phyloP scores from a whole-genome alignment of 1,139 yeast genomes.

The Geotrichum europaeum region DNA sequence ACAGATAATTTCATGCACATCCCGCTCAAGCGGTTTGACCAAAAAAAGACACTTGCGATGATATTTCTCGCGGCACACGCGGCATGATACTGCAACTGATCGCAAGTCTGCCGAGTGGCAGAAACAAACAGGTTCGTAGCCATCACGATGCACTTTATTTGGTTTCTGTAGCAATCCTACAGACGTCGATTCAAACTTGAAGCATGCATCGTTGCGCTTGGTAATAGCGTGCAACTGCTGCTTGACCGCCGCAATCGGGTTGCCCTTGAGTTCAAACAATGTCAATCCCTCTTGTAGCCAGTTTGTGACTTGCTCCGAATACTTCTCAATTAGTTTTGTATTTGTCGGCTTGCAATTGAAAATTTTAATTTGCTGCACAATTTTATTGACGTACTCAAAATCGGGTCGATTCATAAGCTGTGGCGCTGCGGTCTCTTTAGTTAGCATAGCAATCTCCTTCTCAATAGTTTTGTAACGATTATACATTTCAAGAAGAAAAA shows the following conservation, averaged over 20 bases:
- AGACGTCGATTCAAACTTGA: conserved; percentile 21
- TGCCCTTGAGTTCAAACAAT: not conserved
- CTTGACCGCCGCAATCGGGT: not conserved
- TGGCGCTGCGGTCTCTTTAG: not conserved
- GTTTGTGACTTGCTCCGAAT: not conserved
- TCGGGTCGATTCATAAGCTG: not conserved
- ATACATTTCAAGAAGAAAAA: not conserved
- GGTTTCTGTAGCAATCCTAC: not conserved
- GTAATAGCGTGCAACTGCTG: conserved; percentile 23
- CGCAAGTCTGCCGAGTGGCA: not conserved
- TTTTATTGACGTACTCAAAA: not conserved
- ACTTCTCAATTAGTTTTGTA: not conserved
- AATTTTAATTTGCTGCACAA: not conserved
- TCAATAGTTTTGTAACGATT: not conserved
- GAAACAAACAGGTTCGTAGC: not conserved
- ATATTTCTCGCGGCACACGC: not conserved
- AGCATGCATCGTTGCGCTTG: conserved; percentile 38
- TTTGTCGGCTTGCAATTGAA: not conserved
- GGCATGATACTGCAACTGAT: not conserved
- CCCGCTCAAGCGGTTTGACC: not conserved
- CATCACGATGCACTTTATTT: not conserved
- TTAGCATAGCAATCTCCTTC: not conserved
- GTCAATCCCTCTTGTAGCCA: not conserved
- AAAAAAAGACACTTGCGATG: not conserved
- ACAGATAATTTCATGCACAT: not conserved